Evolutionary conservation across 129 eudicot genomes (phyloP).

Genomic region (Solidago caesia): DNA sequence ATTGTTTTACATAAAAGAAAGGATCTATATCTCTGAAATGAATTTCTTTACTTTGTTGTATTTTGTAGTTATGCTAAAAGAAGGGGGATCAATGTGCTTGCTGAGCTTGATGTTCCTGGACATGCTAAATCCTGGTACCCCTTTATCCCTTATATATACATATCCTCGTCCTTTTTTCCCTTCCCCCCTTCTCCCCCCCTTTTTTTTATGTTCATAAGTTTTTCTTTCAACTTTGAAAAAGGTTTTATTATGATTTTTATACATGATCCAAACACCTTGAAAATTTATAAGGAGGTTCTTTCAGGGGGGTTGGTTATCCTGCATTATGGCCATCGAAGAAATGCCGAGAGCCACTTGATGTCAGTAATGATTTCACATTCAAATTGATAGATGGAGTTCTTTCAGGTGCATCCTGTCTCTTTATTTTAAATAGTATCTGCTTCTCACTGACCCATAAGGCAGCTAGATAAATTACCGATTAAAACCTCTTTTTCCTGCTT

Average conservation of each 20-base stretch:
- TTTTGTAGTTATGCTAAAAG: slow-evolving; percentile 72
- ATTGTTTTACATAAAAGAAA: slow-evolving; percentile 10
- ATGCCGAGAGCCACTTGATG: slow-evolving; percentile 92
- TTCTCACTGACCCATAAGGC: neutral
- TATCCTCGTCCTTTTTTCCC: neutral
- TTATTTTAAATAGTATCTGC: slow-evolving; percentile 17
- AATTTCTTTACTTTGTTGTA: slow-evolving; percentile 16
- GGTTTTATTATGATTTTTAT: neutral
- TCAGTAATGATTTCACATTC: slow-evolving; percentile 88
- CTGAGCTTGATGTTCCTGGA: slow-evolving; percentile 97
- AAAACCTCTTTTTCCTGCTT: slow-evolving; percentile 17
- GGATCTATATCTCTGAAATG: slow-evolving; percentile 17
- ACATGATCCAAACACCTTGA: slow-evolving; percentile 4
- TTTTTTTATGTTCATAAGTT: neutral
- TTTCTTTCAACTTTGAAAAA: neutral
- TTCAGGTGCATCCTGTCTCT: slow-evolving; percentile 46
- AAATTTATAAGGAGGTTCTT: neutral
- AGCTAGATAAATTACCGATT: slow-evolving; percentile 15
- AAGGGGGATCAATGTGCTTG: slow-evolving; percentile 82
- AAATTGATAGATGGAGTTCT: slow-evolving; percentile 85
- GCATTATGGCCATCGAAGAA: slow-evolving; percentile 71
- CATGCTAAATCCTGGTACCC: slow-evolving; percentile 88
- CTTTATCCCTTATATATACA: slow-evolving; percentile 21
- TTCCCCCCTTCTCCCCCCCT: too few species aligned
- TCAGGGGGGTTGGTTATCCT: slow-evolving; percentile 95